These are phyloP conservation scores for Mycena galopus DNA, from an alignment of 768 basidiomycete species.

Conservation along the genomic window DNA sequence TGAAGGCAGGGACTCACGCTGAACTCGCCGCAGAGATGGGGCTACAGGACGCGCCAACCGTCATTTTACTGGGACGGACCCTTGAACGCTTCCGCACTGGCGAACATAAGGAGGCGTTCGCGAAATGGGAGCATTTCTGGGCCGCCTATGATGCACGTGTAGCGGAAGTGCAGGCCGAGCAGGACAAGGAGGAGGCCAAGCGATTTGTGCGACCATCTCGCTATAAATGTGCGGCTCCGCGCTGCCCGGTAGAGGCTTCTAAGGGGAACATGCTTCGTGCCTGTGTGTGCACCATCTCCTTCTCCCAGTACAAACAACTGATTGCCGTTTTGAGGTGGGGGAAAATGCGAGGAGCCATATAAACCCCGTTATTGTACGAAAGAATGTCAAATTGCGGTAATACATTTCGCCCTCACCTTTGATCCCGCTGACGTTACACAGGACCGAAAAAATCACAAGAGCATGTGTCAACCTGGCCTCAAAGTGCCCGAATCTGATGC, in stretches of 20 bases:
- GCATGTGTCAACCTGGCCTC: conserved; percentile 3
- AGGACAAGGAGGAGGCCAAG: neutral
- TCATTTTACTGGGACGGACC: neutral
- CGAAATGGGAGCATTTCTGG: conserved; percentile 3
- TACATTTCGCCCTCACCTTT: neutral
- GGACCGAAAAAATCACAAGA: conserved; percentile 16
- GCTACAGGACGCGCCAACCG: neutral
- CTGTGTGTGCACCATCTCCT: neutral
- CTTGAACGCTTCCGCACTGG: neutral
- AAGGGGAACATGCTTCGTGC: conserved; percentile 4
- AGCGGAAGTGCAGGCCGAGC: conserved; percentile 12
- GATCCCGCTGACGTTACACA: neutral
- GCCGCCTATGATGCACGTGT: neutral
- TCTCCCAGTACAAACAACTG: neutral
- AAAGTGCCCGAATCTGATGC: neutral
- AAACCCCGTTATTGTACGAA: conserved; percentile 18
- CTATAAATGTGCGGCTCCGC: conserved; percentile 1
- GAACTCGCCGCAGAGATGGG: conserved; percentile 1
- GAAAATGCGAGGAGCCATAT: conserved; percentile 18
- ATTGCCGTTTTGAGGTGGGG: conserved; percentile 3
- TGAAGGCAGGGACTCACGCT: conserved; percentile 4
- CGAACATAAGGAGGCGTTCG: neutral
- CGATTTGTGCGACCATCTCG: neutral
- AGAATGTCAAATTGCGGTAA: conserved; percentile 13
- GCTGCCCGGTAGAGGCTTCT: neutral